A percentile compares a stretch with the other conserved stretches of the same genome.
Conservation (phyloP, 345 rosid genomes). For the Eucalyptus polybractea region DNA sequence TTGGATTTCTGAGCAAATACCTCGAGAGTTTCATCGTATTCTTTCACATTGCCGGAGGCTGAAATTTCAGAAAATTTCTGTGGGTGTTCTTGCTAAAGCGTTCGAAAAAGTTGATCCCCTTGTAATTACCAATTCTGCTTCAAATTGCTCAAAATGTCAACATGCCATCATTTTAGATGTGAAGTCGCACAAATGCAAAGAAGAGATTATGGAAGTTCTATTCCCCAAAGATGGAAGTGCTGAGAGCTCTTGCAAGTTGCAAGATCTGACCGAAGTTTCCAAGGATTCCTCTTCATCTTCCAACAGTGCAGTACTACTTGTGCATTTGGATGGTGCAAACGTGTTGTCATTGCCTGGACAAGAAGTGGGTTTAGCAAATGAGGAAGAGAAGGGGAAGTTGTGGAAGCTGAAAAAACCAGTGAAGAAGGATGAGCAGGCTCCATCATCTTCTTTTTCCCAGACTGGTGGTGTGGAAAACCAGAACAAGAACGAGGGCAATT, state of each 20-base stretch:
- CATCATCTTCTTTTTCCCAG: too few relatives aligned
- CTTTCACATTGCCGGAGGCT: not conserved
- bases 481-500: too few relatives aligned
- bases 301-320: not conserved
- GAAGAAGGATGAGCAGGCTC: too few relatives aligned
- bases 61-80: not conserved
- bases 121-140: constrained; percentile 1
- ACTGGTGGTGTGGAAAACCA: too few relatives aligned
- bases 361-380: not conserved
- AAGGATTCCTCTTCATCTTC: not conserved
- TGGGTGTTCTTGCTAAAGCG: constrained; percentile 5
- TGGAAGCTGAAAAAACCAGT: too few relatives aligned
- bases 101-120: constrained; percentile 15
- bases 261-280: not conserved
- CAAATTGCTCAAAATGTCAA: not conserved
- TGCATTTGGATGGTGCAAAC: not conserved
- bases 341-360: not conserved
- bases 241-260: not conserved
- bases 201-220: constrained; percentile 1
- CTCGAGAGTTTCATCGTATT: not conserved
- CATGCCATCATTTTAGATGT: constrained; percentile 14
- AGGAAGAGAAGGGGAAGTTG: not conserved
- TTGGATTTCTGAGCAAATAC: not conserved
- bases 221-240: not conserved
- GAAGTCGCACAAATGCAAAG: constrained; percentile 1